Evolutionary conservation across 2,329 filamentous ascomycete genomes (phyloP).

Genomic region (Colletotrichum melonis): DNA sequence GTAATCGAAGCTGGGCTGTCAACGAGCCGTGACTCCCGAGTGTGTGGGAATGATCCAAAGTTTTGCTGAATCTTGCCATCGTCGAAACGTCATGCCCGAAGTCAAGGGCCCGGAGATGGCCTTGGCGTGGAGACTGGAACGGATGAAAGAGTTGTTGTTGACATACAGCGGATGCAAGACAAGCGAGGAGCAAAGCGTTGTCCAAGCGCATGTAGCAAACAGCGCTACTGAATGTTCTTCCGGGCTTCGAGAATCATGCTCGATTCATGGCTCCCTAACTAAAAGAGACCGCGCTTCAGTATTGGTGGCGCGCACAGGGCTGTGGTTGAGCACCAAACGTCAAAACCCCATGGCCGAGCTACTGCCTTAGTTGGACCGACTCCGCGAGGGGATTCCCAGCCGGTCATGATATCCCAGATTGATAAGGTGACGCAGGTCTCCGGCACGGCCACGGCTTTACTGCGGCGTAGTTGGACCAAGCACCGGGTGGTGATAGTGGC

Average conservation of each 20-base stretch:
- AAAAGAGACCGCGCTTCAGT: background rate
- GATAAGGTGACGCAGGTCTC: constrained; percentile 26
- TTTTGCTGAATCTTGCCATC: constrained; percentile 9
- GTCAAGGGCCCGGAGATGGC: constrained; percentile 9
- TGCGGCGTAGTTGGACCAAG: background rate
- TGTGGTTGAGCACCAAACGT: background rate
- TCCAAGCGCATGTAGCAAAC: constrained; percentile 17
- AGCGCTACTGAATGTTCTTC: constrained; percentile 18
- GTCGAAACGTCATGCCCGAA: constrained; percentile 23
- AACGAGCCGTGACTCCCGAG: constrained; percentile 9
- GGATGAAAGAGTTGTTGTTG: constrained; percentile 21
- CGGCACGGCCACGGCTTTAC: background rate
- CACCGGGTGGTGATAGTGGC: background rate
- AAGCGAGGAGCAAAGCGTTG: background rate
- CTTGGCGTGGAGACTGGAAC: background rate
- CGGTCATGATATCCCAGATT: constrained; percentile 20
- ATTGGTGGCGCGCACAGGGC: constrained; percentile 3
- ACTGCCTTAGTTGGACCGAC: background rate
- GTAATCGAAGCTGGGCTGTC: background rate
- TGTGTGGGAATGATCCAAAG: background rate
- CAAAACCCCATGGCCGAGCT: background rate
- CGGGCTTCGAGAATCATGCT: constrained; percentile 26
- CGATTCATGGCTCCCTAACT: constrained; percentile 16
- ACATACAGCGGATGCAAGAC: background rate
- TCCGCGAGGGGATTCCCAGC: constrained; percentile 25